Evolutionary conservation across 306 rosid genomes (phyloP), one percentile per base, ranked within the genome.

Genomic region (Vigna nakashimae): DNA sequence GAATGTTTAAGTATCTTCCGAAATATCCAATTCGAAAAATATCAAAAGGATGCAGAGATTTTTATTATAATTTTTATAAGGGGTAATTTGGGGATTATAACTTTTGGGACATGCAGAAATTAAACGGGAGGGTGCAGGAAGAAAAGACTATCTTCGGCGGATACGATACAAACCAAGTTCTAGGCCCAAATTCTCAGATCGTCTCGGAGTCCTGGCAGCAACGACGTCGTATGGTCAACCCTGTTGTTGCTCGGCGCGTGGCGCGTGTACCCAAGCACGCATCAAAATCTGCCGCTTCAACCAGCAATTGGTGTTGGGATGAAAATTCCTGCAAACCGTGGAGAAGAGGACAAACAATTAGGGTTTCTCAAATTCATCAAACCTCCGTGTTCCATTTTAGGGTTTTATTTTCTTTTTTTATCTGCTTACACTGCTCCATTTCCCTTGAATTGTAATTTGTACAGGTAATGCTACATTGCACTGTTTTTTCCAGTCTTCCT

Each of bases 311-410:
- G 13, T 51, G 20, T 38, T 10, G n/a, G n/a, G 18, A 30, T n/a
- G 55, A 60, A 45, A 53, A 18, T 69, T 49, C 72, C 53, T 13
- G 71, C 38, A 53, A 52, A 77, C 18, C 52, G 20, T 60, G 50
- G 5, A 18, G 46, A 58, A 69, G 46, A 70, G 60, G 59, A 63
- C 22, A 65, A 83, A 43, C 73, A 50, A 53, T 69, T 80, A 82
- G 89, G 91, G 85, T 82, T 88, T 80, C 53, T 79, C 66, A 65
- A 73, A 28, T 76, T 79, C 82, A 42, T 14, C 45, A 22, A 2
- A 30, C 64, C 59, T 68, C 11, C 15, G 0, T 7, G 10, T 42
- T 62, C 43, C 32, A 69, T 26, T 77, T 62, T 46, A 28, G 82
- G 28, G 28, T 26, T 26, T 77, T 26, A 0, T 30, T 30, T 30